These are phyloP conservation scores for Hymenoscyphus occultus DNA, from an alignment of 2,329 filamentous ascomycete species.

Conservation along the genomic window DNA sequence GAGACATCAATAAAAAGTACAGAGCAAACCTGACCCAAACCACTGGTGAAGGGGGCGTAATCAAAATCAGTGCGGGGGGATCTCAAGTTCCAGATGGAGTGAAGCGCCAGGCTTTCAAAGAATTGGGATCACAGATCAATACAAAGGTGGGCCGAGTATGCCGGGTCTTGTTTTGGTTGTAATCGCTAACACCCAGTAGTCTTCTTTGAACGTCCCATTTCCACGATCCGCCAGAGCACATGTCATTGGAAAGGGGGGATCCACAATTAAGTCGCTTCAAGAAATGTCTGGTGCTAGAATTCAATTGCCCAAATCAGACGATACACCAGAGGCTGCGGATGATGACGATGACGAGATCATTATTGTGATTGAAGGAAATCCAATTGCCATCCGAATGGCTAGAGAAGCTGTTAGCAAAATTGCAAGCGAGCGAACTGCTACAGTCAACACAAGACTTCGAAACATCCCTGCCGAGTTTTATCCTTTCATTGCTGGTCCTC, in stretches of 20 bases:
- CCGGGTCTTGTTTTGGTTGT: neutral
- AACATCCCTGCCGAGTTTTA: conserved; percentile 89
- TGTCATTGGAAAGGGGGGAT: conserved; percentile 89
- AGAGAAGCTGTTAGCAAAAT: conserved; percentile 82
- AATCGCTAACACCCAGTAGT: conserved; percentile 40
- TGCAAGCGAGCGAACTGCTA: conserved; percentile 79
- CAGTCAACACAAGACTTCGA: conserved; percentile 76
- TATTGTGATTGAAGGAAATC: conserved; percentile 86
- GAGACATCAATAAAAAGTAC: conserved; percentile 89
- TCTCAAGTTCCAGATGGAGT: conserved; percentile 62
- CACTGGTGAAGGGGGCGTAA: conserved; percentile 65
- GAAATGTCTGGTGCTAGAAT: conserved; percentile 87
- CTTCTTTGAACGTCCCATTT: conserved; percentile 72
- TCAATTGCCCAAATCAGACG: conserved; percentile 80
- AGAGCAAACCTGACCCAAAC: conserved; percentile 81
- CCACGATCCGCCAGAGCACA: conserved; percentile 80
- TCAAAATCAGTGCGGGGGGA: conserved; percentile 82
- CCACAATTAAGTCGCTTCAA: conserved; percentile 85
- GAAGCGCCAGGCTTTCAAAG: conserved; percentile 83
- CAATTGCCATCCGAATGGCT: conserved; percentile 80
- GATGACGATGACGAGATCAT: conserved; percentile 86
- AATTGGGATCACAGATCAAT: conserved; percentile 84
- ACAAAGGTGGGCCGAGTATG: conserved; percentile 58
- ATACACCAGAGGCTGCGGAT: conserved; percentile 49
- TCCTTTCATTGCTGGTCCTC: conserved; percentile 84